Evolutionary conservation across 140 eudicot genomes (phyloP).

Genomic region (Stevia rebaudiana): DNA sequence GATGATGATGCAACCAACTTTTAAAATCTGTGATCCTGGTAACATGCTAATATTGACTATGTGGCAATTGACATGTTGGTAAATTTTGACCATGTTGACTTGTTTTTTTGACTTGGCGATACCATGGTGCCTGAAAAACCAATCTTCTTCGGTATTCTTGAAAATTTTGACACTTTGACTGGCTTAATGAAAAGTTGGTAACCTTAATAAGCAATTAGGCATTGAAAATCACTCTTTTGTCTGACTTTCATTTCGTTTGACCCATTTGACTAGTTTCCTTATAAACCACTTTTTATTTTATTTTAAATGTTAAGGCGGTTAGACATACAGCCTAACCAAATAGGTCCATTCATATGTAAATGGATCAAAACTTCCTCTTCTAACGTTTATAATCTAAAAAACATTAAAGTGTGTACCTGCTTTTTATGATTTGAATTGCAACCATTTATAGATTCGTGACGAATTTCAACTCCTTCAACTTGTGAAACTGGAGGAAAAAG

Average conservation of each 20-base stretch:
- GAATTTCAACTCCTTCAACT: slow-evolving; percentile 72
- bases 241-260: neutral
- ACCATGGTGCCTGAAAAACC: neutral
- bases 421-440: slow-evolving; percentile 44
- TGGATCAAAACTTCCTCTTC: neutral
- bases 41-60: neutral
- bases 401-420: slow-evolving; percentile 45
- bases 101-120: neutral
- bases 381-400: slow-evolving; percentile 2
- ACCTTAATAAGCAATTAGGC: neutral
- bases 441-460: slow-evolving; percentile 47
- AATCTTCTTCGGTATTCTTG: neutral
- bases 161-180: neutral
- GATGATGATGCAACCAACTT: too few species aligned
- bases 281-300: neutral
- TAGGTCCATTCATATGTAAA: neutral
- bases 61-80: neutral
- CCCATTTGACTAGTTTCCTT: neutral
- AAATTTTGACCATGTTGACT: slow-evolving; percentile 2
- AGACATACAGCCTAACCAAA: neutral
- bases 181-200: neutral
- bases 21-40: neutral
- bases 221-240: neutral
- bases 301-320: neutral
- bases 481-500: slow-evolving; percentile 91